Conservation (phyloP, 139 green algal genomes). For the Chlorella sp. region DNA sequence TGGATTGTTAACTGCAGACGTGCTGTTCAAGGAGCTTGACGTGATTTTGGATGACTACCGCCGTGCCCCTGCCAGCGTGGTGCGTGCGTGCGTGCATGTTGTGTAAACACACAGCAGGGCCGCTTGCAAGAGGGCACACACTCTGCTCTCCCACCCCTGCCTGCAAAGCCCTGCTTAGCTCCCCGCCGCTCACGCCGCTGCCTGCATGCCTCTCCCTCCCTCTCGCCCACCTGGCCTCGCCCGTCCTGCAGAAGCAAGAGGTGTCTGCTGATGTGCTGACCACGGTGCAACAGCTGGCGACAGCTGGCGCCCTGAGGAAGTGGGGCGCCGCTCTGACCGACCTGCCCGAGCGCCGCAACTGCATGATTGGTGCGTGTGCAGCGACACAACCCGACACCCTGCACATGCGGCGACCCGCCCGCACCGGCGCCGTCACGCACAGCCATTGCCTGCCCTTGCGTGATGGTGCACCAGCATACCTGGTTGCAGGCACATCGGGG, state of each 20-base stretch:
- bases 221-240: neutral
- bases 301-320: conserved; percentile 59
- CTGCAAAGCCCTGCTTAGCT: neutral
- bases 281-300: conserved; percentile 58
- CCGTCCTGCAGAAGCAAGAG: conserved; percentile 66
- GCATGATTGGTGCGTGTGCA: conserved; percentile 37
- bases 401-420: too few relatives aligned
- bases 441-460: too few relatives aligned
- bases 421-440: too few relatives aligned
- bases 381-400: too few relatives aligned
- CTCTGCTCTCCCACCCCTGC: too few relatives aligned
- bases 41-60: conserved; percentile 45
- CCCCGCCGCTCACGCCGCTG: too few relatives aligned
- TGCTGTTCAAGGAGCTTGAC: conserved; percentile 27
- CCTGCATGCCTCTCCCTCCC: neutral
- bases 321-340: conserved; percentile 59
- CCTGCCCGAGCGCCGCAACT: conserved; percentile 50
- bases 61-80: conserved; percentile 33
- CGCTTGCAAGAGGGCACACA: too few relatives aligned
- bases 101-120: neutral
- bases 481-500: too few relatives aligned
- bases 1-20: neutral
- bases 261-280: conserved; percentile 61
- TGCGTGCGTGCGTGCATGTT: neutral
- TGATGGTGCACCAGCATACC: too few relatives aligned